Conservation (phyloP, 331 rosid genomes). For the Quercus phellos region DNA sequence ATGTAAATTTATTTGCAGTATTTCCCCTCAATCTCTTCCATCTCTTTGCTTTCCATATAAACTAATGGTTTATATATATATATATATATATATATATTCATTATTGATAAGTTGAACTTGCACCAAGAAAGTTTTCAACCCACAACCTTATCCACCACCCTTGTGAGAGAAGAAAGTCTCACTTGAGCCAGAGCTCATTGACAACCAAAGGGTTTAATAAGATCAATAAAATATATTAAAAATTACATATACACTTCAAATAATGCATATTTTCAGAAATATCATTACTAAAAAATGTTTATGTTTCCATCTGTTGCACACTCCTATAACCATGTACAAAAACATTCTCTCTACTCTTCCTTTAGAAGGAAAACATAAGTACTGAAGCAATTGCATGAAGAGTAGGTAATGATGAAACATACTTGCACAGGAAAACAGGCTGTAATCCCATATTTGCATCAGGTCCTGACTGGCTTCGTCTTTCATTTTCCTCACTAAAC, state of each 20-base stretch:
- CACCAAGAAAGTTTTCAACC: no score
- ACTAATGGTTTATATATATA: no score
- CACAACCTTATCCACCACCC: no score
- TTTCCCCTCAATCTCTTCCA: no score
- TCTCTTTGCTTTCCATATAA: no score
- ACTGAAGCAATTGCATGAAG: neutral
- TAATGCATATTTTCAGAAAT: neutral
- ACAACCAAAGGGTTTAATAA: neutral
- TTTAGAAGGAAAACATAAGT: neutral
- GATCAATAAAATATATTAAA: neutral
- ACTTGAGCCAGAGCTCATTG: no score
- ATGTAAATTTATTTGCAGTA: no score
- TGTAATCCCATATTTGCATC: conserved; percentile 35
- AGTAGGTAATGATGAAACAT: conserved; percentile 23
- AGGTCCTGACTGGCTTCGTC: conserved; percentile 39
- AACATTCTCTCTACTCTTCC: neutral
- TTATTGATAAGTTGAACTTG: no score
- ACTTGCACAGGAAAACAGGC: conserved; percentile 81
- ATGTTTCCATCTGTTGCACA: neutral
- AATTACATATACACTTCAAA: neutral
- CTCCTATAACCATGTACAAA: neutral
- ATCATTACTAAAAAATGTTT: neutral
- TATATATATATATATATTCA: no score
- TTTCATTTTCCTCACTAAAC: conserved; percentile 65
- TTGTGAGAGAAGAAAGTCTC: no score